These are phyloP conservation scores for Globisporangium nunn DNA, from an alignment of 352 stramenopile genomes.

Conservation along the genomic window DNA sequence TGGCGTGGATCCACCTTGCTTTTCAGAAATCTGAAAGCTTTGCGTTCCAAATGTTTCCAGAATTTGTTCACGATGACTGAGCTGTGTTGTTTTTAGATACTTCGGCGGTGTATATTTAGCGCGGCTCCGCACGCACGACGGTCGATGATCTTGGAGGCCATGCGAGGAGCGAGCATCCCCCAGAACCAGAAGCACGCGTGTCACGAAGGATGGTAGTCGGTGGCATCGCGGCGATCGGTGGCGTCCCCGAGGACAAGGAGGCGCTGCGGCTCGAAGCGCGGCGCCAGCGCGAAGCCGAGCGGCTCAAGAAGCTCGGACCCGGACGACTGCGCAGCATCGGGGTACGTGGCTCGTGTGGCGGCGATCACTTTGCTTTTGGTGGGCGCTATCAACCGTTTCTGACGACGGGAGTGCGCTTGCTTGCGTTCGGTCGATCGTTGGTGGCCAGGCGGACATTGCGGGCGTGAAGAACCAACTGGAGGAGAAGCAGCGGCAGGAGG, in stretches of 20 bases:
- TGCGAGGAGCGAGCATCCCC: no score
- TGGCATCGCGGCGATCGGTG: slow-evolving; percentile 1
- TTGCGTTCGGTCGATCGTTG: neutral
- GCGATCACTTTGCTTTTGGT: no score
- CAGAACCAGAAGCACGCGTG: neutral
- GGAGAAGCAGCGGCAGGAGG: slow-evolving; percentile 51
- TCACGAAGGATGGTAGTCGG: slow-evolving; percentile 8
- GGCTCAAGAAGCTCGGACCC: slow-evolving; percentile 55
- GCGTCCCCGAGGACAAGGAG: slow-evolving; percentile 31
- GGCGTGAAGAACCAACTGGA: slow-evolving; percentile 71
- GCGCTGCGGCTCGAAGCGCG: slow-evolving; percentile 47
- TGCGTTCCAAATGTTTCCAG: no score
- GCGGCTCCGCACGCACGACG: no score
- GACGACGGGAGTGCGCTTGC: no score
- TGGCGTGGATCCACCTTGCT: no score
- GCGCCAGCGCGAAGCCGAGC: slow-evolving; percentile 55
- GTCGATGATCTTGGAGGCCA: no score
- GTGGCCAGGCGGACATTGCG: slow-evolving; percentile 51
- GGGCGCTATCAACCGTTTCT: no score
- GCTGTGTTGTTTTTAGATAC: no score
- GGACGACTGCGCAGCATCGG: slow-evolving; percentile 62
- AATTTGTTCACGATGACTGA: no score
- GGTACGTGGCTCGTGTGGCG: slow-evolving; percentile 17
- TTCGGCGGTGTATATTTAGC: no score
- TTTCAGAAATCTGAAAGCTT: no score